Percentiles rank a stretch among this genome's conserved stretches.
These are phyloP conservation scores for Croton setiger DNA, from an alignment of 441 rosid species.

Conservation along the genomic window DNA sequence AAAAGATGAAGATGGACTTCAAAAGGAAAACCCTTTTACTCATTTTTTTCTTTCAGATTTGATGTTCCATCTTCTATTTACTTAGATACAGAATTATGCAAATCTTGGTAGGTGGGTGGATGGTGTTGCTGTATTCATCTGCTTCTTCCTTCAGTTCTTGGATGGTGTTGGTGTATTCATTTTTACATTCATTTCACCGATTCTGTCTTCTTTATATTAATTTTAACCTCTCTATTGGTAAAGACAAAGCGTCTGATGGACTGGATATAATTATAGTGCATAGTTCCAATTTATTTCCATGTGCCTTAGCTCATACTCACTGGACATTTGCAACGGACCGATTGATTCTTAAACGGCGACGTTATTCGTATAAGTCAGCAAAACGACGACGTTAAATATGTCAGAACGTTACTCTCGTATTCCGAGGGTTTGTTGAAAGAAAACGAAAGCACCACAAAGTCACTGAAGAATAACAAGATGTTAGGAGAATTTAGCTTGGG, in stretches of 20 bases:
- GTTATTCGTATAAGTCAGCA: no score
- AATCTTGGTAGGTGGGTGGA: constrained; percentile 10
- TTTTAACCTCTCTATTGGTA: no score
- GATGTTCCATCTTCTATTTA: constrained; percentile 3
- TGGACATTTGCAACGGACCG: no score
- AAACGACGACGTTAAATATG: neutral
- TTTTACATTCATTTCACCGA: no score
- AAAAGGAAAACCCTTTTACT: neutral
- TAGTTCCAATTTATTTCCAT: no score
- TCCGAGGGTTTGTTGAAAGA: constrained; percentile 12
- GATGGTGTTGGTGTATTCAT: constrained; percentile 2
- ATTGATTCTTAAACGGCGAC: no score
- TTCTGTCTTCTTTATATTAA: neutral
- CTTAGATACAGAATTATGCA: constrained; percentile 12
- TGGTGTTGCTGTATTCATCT: neutral
- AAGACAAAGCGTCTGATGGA: no score
- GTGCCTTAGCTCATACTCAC: no score
- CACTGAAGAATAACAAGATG: constrained; percentile 1
- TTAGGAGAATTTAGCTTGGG: constrained; percentile 24
- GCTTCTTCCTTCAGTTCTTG: no score
- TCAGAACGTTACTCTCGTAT: neutral
- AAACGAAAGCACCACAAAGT: constrained; percentile 1
- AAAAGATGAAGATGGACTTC: constrained; percentile 12
- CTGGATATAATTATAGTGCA: no score
- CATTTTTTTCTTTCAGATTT: neutral